Evolutionary conservation across 208 protist species (phyloP).

Genomic region (Trypanosoma avium): DNA sequence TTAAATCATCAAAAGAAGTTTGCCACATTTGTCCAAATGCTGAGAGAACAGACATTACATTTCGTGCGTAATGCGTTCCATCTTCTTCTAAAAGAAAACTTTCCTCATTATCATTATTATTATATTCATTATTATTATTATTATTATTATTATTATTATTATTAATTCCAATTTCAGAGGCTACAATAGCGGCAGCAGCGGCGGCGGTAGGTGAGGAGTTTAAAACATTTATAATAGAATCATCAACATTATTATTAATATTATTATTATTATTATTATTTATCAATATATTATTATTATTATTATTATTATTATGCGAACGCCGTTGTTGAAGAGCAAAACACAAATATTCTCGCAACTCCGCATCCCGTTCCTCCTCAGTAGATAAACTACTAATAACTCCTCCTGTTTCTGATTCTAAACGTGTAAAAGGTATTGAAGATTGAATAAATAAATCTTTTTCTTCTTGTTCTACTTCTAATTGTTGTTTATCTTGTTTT

Average conservation of each 20-base stretch:
- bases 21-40: constrained; percentile 49
- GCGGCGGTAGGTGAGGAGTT: too few species aligned
- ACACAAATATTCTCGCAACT: constrained; percentile 9
- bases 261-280: neutral
- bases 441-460: too few species aligned
- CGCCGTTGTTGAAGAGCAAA: constrained; percentile 10
- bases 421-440: too few species aligned
- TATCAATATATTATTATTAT: neutral
- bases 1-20: constrained; percentile 22
- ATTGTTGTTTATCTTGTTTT: too few species aligned
- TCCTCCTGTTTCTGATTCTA: too few species aligned
- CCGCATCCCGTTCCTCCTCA: neutral
- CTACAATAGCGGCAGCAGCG: neutral
- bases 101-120: neutral
- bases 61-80: constrained; percentile 57
- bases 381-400: neutral
- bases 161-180: too few species aligned
- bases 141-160: neutral
- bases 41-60: constrained; percentile 65
- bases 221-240: too few species aligned
- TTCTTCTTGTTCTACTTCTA: too few species aligned
- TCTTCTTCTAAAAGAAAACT: constrained; percentile 35
- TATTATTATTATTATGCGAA: neutral
- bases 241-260: neutral
- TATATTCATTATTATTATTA: neutral